These are phyloP conservation scores for Pseudozyma tsukubaensis DNA, from an alignment of 1,284 basidiomycete genomes.

Conservation along the genomic window DNA sequence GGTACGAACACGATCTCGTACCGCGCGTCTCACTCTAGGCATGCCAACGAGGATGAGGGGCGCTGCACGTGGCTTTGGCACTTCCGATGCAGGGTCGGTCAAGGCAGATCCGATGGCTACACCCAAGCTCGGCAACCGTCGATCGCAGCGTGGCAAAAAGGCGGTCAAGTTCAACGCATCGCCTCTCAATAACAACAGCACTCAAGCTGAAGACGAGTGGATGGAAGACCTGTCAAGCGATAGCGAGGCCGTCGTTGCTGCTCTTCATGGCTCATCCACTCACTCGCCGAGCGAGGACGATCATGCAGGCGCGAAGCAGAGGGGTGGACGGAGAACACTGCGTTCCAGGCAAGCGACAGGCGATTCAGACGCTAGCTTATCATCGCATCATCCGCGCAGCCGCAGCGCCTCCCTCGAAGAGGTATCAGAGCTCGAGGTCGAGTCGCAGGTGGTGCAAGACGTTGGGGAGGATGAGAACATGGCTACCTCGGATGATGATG, in stretches of 20 bases:
- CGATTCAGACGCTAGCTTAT: constrained; percentile 21
- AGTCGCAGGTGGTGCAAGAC: not conserved
- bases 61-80: constrained; percentile 9
- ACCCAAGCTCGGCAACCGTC: constrained; percentile 27
- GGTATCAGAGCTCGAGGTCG: not conserved
- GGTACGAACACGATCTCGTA: constrained; percentile 40
- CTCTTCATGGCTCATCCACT: constrained; percentile 5
- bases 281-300: too few relatives aligned
- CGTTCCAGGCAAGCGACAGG: constrained; percentile 22
- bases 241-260: constrained; percentile 19
- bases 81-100: constrained; percentile 20
- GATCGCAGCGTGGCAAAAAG: constrained; percentile 26
- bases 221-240: constrained; percentile 35
- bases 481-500: constrained; percentile 29
- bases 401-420: constrained; percentile 22
- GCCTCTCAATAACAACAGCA: not conserved
- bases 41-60: constrained; percentile 23
- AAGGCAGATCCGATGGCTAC: constrained; percentile 32
- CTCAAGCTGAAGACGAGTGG: constrained; percentile 36
- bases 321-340: constrained; percentile 2
- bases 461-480: constrained; percentile 16
- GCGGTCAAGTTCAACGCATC: constrained; percentile 27
- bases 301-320: too few relatives aligned
- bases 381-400: constrained; percentile 20
- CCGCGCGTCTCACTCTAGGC: constrained; percentile 24